phyloP scores from a whole-genome alignment of 2,329 filamentous ascomycete species.

The Pseudofabraea citricarpa region DNA sequence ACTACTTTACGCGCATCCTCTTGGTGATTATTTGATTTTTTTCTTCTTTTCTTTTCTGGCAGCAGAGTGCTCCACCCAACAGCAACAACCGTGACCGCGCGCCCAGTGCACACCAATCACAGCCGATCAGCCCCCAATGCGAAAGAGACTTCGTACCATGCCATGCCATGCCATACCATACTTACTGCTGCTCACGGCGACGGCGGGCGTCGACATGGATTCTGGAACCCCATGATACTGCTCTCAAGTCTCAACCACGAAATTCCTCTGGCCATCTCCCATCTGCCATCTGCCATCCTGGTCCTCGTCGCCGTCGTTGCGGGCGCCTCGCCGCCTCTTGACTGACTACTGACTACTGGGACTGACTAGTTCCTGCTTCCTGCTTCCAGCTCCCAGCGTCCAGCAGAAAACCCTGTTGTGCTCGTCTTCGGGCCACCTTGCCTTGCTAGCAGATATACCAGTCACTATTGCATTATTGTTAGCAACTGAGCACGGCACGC shows the following conservation, averaged over 20 bases:
- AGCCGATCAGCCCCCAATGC: not conserved
- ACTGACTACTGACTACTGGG: not conserved
- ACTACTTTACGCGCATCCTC: constrained; percentile 3
- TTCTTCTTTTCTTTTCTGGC: not conserved
- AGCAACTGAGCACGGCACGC: constrained; percentile 13
- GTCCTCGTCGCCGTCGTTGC: not conserved
- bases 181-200: too few species aligned
- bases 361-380: not conserved
- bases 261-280: not conserved
- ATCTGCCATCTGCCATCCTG: not conserved
- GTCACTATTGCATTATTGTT: too few species aligned
- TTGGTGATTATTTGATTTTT: constrained; percentile 17
- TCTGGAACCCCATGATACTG: not conserved
- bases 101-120: not conserved
- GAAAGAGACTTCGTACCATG: too few species aligned
- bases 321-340: not conserved
- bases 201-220: not conserved
- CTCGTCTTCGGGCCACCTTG: too few species aligned
- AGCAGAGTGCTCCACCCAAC: not conserved
- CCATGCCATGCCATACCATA: too few species aligned
- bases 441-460: too few species aligned
- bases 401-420: too few species aligned
- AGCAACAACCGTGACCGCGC: not conserved
- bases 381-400: not conserved
- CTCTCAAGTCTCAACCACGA: not conserved